Conservation (phyloP, 2,329 filamentous ascomycete species). For the Venturiaceae sp. region DNA sequence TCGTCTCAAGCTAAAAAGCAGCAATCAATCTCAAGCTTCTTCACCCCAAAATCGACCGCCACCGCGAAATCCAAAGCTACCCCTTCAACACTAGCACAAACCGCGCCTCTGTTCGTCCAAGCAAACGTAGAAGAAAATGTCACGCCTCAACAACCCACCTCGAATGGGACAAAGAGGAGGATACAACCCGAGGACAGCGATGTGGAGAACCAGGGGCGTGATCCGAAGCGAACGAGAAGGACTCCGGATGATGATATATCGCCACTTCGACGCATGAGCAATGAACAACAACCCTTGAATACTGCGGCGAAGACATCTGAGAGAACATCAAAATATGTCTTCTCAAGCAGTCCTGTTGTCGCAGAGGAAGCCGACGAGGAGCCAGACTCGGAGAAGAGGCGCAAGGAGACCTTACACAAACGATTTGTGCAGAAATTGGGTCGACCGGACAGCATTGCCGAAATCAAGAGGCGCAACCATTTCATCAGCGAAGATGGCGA, state of each 20-base stretch:
- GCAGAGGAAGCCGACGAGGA: slow-evolving; percentile 33
- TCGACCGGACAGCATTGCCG: slow-evolving; percentile 67
- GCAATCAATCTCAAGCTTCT: slow-evolving; percentile 78
- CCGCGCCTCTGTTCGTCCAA: neutral
- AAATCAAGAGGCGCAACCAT: slow-evolving; percentile 52
- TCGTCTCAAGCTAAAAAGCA: slow-evolving; percentile 42
- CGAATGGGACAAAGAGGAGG: slow-evolving; percentile 12
- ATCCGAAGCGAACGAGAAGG: slow-evolving; percentile 11
- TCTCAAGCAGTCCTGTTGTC: slow-evolving; percentile 39
- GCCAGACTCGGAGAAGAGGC: slow-evolving; percentile 42
- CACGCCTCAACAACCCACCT: slow-evolving; percentile 7
- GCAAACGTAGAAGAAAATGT: neutral
- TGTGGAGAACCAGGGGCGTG: slow-evolving; percentile 10
- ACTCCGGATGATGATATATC: slow-evolving; percentile 5
- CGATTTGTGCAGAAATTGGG: slow-evolving; percentile 89
- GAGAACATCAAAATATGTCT: slow-evolving; percentile 50
- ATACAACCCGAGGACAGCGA: slow-evolving; percentile 12
- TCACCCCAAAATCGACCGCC: slow-evolving; percentile 37
- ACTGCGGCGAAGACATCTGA: slow-evolving; percentile 25
- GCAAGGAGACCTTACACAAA: slow-evolving; percentile 64
- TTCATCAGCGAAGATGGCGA: slow-evolving; percentile 44
- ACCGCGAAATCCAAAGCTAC: slow-evolving; percentile 15
- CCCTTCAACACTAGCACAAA: neutral
- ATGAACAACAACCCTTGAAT: neutral
- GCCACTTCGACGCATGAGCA: neutral